Evolutionary conservation across 495 filamentous ascomycete genomes (phyloP).

Genomic region (Penicillium silybi): DNA sequence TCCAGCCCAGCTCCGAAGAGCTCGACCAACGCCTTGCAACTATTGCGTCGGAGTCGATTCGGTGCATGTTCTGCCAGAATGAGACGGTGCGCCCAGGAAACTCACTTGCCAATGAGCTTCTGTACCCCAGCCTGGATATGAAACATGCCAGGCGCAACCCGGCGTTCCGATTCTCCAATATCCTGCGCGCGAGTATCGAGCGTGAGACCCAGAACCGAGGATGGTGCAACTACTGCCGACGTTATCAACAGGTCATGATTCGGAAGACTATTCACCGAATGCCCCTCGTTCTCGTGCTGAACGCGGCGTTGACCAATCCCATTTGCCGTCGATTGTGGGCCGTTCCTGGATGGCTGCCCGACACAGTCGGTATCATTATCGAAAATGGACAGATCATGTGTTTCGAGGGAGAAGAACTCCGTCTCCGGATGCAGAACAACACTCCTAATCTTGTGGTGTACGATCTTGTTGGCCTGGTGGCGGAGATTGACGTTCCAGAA

Average conservation of each 20-base stretch:
- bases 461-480: conserved; percentile 85
- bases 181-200: conserved; percentile 83
- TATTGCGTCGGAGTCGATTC: conserved; percentile 55
- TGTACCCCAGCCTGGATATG: conserved; percentile 62
- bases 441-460: conserved; percentile 71
- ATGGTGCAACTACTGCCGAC: conserved; percentile 84
- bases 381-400: conserved; percentile 81
- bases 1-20: conserved; percentile 51
- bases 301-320: conserved; percentile 65
- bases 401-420: conserved; percentile 81
- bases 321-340: conserved; percentile 80
- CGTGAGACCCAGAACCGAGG: conserved; percentile 74
- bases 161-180: conserved; percentile 68
- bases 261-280: conserved; percentile 74
- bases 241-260: conserved; percentile 77
- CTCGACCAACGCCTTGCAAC: conserved; percentile 59
- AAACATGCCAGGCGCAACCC: conserved; percentile 50
- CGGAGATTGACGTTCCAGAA: conserved; percentile 79
- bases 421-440: conserved; percentile 53
- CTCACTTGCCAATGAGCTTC: conserved; percentile 74
- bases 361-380: conserved; percentile 84
- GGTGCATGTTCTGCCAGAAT: conserved; percentile 76
- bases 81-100: conserved; percentile 67
- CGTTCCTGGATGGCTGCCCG: conserved; percentile 83
- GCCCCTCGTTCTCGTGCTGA: conserved; percentile 79